A percentile compares a stretch with the other conserved stretches of the same genome.
These are phyloP conservation scores for Monilinia aucupariae DNA, from an alignment of 2,329 filamentous ascomycete genomes.

Conservation along the genomic window DNA sequence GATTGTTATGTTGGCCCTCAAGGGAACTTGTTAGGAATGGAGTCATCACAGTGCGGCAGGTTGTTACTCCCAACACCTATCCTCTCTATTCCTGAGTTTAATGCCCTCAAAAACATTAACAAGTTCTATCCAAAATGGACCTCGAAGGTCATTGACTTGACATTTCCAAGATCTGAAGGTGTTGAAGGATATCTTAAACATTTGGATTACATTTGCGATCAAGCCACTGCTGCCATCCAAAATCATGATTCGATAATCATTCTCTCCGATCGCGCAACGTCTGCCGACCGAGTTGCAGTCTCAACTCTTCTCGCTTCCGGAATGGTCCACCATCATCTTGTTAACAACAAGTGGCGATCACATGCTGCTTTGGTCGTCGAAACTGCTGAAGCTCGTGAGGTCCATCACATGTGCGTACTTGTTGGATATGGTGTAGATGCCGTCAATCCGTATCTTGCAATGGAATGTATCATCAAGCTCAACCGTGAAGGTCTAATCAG, in stretches of 20 bases:
- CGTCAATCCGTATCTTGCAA: constrained; percentile 88
- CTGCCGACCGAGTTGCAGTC: constrained; percentile 73
- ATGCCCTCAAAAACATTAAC: constrained; percentile 73
- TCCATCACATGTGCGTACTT: constrained; percentile 98
- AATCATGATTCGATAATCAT: constrained; percentile 80
- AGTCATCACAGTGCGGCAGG: constrained; percentile 79
- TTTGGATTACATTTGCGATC: constrained; percentile 81
- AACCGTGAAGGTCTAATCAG: constrained; percentile 88
- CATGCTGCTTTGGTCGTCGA: constrained; percentile 82
- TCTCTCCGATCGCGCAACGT: constrained; percentile 82
- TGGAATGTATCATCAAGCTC: constrained; percentile 96
- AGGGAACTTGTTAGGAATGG: constrained; percentile 92
- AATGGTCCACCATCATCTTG: constrained; percentile 91
- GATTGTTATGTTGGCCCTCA: constrained; percentile 96
- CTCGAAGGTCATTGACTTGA: constrained; percentile 85
- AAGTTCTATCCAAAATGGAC: constrained; percentile 73
- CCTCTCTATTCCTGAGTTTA: constrained; percentile 85
- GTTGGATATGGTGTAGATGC: constrained; percentile 92
- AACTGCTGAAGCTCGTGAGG: constrained; percentile 91
- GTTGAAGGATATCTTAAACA: constrained; percentile 79
- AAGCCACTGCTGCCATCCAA: constrained; percentile 77
- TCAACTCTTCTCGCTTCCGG: constrained; percentile 84
- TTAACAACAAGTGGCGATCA: constrained; percentile 92
- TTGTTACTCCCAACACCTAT: constrained; percentile 84
- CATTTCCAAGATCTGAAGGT: constrained; percentile 82